phyloP scores from a whole-genome alignment of 2,329 filamentous ascomycete species.

The Aaosphaeria arxii region DNA sequence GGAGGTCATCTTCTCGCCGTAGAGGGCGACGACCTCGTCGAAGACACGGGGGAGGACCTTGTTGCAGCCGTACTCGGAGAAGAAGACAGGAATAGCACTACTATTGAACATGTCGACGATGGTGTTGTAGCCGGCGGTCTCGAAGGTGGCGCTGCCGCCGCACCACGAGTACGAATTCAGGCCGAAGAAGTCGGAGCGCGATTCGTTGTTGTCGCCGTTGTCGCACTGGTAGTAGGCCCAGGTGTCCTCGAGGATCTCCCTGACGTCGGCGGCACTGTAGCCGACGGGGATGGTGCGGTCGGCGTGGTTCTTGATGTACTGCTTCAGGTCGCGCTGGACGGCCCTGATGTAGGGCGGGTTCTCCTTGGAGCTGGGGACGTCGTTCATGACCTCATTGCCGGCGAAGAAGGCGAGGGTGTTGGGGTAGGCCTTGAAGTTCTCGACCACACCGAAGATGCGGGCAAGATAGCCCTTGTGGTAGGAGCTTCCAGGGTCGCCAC shows the following conservation, averaged over 20 bases:
- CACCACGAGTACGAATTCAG: conserved; percentile 75
- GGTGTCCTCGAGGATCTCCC: conserved; percentile 67
- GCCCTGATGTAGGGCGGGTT: conserved; percentile 61
- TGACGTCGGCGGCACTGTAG: conserved; percentile 73
- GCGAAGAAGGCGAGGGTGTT: conserved; percentile 66
- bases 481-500: conserved; percentile 51
- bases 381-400: conserved; percentile 67
- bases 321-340: conserved; percentile 65
- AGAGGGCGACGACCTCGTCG: conserved; percentile 71
- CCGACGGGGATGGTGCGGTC: conserved; percentile 61
- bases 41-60: conserved; percentile 56
- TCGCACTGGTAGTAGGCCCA: conserved; percentile 75
- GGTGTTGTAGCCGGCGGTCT: conserved; percentile 56
- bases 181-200: conserved; percentile 71
- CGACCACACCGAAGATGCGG: conserved; percentile 61
- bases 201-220: conserved; percentile 55
- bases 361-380: conserved; percentile 48
- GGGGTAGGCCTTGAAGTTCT: conserved; percentile 65
- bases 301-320: conserved; percentile 60
- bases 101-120: conserved; percentile 64
- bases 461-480: conserved; percentile 56
- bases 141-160: conserved; percentile 63
- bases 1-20: conserved; percentile 67
- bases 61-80: conserved; percentile 82
- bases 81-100: conserved; percentile 72